These are phyloP conservation scores for Botrytis paeoniae DNA, from an alignment of 2,329 filamentous ascomycete species.

Conservation along the genomic window DNA sequence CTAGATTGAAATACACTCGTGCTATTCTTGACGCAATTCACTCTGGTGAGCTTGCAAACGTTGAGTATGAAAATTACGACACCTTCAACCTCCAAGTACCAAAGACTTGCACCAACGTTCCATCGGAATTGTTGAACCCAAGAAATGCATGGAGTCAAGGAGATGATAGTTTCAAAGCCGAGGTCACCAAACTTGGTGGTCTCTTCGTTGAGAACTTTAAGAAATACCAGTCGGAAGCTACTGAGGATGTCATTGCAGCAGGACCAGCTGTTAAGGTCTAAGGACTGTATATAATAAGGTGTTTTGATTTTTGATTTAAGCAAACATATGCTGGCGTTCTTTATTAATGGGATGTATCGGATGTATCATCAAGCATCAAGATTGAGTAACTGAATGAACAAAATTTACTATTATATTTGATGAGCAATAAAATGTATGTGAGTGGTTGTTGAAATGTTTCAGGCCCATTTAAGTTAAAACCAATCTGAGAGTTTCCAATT, in stretches of 20 bases:
- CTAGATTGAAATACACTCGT: conserved; percentile 86
- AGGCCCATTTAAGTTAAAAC: background rate
- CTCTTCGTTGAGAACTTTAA: conserved; percentile 97
- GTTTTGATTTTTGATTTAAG: background rate
- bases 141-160: conserved; percentile 87
- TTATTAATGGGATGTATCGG: background rate
- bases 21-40: conserved; percentile 98
- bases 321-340: conserved; percentile 3
- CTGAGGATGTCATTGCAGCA: conserved; percentile 71
- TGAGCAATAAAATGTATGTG: background rate
- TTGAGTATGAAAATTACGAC: conserved; percentile 91
- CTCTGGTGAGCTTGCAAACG: conserved; percentile 89
- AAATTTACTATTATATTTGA: background rate
- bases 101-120: conserved; percentile 84
- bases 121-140: conserved; percentile 90
- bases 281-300: background rate
- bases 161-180: conserved; percentile 74
- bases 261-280: conserved; percentile 45
- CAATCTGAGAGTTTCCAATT: background rate
- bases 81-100: conserved; percentile 97
- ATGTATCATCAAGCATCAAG: background rate
- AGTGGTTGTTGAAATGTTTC: background rate
- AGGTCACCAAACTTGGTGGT: conserved; percentile 84
- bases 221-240: conserved; percentile 86
- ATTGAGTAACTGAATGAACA: background rate